These are phyloP conservation scores for Geosmithia putterillii DNA, from an alignment of 2,329 filamentous ascomycete species.

Conservation along the genomic window DNA sequence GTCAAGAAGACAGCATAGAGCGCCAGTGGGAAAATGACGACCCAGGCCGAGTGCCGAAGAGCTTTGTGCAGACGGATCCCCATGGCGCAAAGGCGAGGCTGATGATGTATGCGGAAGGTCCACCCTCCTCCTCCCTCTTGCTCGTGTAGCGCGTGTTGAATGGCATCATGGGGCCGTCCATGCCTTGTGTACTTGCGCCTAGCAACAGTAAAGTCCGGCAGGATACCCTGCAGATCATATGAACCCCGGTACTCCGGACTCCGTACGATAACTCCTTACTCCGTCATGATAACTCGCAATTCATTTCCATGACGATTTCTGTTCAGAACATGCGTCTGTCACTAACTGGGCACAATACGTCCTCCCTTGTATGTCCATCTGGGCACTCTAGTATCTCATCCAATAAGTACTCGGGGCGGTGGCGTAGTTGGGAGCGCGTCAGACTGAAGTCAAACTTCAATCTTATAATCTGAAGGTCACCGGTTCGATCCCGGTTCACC, in stretches of 20 bases:
- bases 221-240: too few species aligned
- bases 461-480: not conserved
- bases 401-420: not conserved
- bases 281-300: too few species aligned
- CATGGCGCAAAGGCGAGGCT: not conserved
- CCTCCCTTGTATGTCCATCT: not conserved
- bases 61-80: not conserved
- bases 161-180: too few species aligned
- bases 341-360: too few species aligned
- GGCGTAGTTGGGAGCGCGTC: not conserved
- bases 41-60: slow-evolving; percentile 31
- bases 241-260: too few species aligned
- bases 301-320: too few species aligned
- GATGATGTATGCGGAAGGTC: not conserved
- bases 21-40: slow-evolving; percentile 44
- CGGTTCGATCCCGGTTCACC: not conserved
- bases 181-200: too few species aligned
- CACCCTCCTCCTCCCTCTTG: too few species aligned
- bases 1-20: slow-evolving; percentile 57
- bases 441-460: not conserved
- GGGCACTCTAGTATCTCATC: not conserved
- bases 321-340: too few species aligned
- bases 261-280: too few species aligned
- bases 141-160: too few species aligned
- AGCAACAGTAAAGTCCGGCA: too few species aligned